These are phyloP conservation scores for Fusarium lyarnte DNA, from an alignment of 2,329 filamentous ascomycete genomes.

Conservation along the genomic window DNA sequence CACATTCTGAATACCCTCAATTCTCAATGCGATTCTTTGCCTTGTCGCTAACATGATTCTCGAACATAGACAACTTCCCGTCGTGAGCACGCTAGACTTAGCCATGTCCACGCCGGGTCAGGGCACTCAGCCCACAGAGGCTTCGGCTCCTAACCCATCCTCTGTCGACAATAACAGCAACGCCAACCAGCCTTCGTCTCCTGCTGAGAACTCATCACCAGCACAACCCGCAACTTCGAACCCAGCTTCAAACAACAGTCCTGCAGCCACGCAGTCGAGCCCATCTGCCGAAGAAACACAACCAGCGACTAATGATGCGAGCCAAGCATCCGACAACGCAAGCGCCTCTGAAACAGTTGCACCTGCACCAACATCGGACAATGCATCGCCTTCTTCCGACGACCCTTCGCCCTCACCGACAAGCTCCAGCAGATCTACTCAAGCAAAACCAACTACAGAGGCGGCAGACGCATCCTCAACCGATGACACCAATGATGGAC, in stretches of 20 bases:
- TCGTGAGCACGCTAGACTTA: constrained; percentile 37
- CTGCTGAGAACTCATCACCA: constrained; percentile 6
- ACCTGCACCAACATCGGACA: constrained; percentile 9
- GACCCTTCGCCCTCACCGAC: constrained; percentile 4
- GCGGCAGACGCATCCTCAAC: constrained; percentile 19
- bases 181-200: constrained; percentile 13
- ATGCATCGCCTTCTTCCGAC: constrained; percentile 18
- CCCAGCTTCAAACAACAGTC: constrained; percentile 8
- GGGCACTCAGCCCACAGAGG: constrained; percentile 33
- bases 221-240: constrained; percentile 11
- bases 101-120: constrained; percentile 48
- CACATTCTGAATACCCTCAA: background rate
- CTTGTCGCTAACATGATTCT: constrained; percentile 49
- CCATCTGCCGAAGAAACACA: constrained; percentile 5
- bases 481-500: constrained; percentile 15
- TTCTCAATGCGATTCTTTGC: constrained; percentile 6
- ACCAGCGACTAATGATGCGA: constrained; percentile 8
- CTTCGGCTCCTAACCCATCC: constrained; percentile 30
- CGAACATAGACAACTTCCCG: constrained; percentile 42
- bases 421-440: background rate
- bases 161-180: constrained; percentile 19
- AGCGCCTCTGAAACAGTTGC: constrained; percentile 11
- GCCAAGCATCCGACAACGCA: constrained; percentile 10
- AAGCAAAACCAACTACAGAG: constrained; percentile 22
- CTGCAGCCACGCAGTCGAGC: constrained; percentile 11